Evolutionary conservation across 2,329 filamentous ascomycete genomes (phyloP).

Genomic region (Ascosphaera aggregata): DNA sequence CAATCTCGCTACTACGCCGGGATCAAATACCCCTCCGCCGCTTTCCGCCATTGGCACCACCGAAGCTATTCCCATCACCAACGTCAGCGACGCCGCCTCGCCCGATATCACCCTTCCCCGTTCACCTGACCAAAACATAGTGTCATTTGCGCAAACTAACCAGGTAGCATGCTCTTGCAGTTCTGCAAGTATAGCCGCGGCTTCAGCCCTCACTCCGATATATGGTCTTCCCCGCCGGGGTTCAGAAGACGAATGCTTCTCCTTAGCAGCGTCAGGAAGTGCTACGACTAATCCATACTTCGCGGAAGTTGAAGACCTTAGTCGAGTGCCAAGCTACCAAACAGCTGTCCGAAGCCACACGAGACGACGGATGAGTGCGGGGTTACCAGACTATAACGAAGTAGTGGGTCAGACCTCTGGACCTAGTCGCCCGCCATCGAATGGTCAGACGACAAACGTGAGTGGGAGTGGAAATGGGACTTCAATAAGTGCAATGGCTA

Average conservation of each 20-base stretch:
- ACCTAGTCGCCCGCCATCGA: slow-evolving; percentile 5
- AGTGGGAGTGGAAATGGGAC: not conserved
- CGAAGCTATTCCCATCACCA: too few relatives aligned
- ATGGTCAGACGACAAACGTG: not conserved
- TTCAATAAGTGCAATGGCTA: not conserved
- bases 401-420: slow-evolving; percentile 14
- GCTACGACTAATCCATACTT: slow-evolving; percentile 21
- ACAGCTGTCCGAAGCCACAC: slow-evolving; percentile 47
- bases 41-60: slow-evolving; percentile 8
- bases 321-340: slow-evolving; percentile 53
- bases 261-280: slow-evolving; percentile 19
- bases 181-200: too few relatives aligned
- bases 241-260: slow-evolving; percentile 27
- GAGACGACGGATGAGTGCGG: slow-evolving; percentile 26
- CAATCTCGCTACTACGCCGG: too few relatives aligned
- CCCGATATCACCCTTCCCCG: too few relatives aligned
- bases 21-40: too few relatives aligned
- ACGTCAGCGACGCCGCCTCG: too few relatives aligned
- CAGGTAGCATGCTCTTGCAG: too few relatives aligned
- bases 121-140: too few relatives aligned
- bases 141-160: too few relatives aligned
- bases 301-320: slow-evolving; percentile 39
- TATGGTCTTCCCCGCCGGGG: slow-evolving; percentile 22
- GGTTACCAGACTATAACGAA: slow-evolving; percentile 45
- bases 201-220: too few relatives aligned